Percentiles rank a stretch among this genome's conserved stretches.
Evolutionary conservation across 2,329 filamentous ascomycete species (phyloP).

Genomic region (Exophiala viscosa): DNA sequence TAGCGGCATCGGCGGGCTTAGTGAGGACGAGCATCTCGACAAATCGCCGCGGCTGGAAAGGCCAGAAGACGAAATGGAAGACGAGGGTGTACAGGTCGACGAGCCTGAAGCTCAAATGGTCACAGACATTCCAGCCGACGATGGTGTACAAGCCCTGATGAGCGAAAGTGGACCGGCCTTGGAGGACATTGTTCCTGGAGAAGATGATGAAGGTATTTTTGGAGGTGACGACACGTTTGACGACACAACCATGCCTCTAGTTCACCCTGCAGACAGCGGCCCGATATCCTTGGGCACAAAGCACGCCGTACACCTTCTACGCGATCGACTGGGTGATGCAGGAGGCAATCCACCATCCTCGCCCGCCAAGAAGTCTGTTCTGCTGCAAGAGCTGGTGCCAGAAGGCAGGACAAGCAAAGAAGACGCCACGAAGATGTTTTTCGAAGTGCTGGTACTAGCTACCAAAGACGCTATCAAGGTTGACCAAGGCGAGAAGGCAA

Average conservation of each 20-base stretch:
- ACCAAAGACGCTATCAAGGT: slow-evolving; percentile 98
- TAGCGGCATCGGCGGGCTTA: slow-evolving; percentile 74
- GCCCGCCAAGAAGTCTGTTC: slow-evolving; percentile 70
- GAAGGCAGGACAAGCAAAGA: slow-evolving; percentile 75
- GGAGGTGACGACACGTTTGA: slow-evolving; percentile 63
- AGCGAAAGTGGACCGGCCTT: slow-evolving; percentile 45
- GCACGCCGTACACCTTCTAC: slow-evolving; percentile 89
- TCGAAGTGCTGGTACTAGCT: slow-evolving; percentile 89
- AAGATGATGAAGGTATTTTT: slow-evolving; percentile 46
- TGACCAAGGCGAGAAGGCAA: slow-evolving; percentile 68
- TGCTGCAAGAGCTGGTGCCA: slow-evolving; percentile 89
- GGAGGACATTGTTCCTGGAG: slow-evolving; percentile 42
- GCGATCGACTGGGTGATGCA: slow-evolving; percentile 75
- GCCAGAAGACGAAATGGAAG: slow-evolving; percentile 59
- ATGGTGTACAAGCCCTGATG: slow-evolving; percentile 36
- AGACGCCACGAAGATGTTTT: slow-evolving; percentile 99
- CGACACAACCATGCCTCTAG: slow-evolving; percentile 69
- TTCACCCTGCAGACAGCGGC: slow-evolving; percentile 78
- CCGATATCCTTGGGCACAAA: slow-evolving; percentile 88
- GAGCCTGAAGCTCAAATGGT: slow-evolving; percentile 62
- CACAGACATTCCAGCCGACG: slow-evolving; percentile 52
- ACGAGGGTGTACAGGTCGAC: slow-evolving; percentile 45
- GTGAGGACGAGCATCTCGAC: slow-evolving; percentile 55
- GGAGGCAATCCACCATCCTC: slow-evolving; percentile 66
- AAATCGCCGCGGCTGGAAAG: slow-evolving; percentile 63